Conservation (phyloP, 208 protist genomes). For the Trypanosoma congolense region DNA sequence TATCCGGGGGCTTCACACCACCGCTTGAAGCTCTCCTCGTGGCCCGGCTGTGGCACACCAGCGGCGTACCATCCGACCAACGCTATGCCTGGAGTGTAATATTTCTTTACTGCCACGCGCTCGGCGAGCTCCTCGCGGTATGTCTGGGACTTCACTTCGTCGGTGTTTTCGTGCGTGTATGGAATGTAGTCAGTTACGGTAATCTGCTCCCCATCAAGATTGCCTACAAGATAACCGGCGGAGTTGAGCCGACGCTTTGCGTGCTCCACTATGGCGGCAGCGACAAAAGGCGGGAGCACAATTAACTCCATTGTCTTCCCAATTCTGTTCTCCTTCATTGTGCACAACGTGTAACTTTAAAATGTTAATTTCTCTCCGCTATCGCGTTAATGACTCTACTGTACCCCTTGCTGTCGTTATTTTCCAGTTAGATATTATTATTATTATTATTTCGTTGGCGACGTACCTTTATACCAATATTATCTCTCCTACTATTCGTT, state of each 20-base stretch:
- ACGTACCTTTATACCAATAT: no score
- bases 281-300: slow-evolving; percentile 64
- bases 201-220: slow-evolving; percentile 34
- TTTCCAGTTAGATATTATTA: no score
- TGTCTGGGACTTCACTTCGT: slow-evolving; percentile 21
- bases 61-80: slow-evolving; percentile 80
- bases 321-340: no score
- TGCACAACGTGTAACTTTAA: no score
- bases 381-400: no score
- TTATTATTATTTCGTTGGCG: no score
- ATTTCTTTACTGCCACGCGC: slow-evolving; percentile 38
- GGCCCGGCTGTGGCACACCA: slow-evolving; percentile 18
- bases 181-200: slow-evolving; percentile 67
- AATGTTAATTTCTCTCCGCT: no score
- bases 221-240: slow-evolving; percentile 68
- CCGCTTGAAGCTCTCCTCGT: slow-evolving; percentile 32
- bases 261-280: slow-evolving; percentile 78
- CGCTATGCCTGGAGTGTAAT: slow-evolving; percentile 35
- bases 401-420: no score
- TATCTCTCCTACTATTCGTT: no score
- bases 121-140: slow-evolving; percentile 36
- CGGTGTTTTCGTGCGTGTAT: slow-evolving; percentile 38
- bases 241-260: slow-evolving; percentile 61
- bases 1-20: slow-evolving; percentile 53
- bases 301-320: slow-evolving; percentile 16